Conservation (phyloP, 768 basidiomycete species). For the Leccinum obscurum region DNA sequence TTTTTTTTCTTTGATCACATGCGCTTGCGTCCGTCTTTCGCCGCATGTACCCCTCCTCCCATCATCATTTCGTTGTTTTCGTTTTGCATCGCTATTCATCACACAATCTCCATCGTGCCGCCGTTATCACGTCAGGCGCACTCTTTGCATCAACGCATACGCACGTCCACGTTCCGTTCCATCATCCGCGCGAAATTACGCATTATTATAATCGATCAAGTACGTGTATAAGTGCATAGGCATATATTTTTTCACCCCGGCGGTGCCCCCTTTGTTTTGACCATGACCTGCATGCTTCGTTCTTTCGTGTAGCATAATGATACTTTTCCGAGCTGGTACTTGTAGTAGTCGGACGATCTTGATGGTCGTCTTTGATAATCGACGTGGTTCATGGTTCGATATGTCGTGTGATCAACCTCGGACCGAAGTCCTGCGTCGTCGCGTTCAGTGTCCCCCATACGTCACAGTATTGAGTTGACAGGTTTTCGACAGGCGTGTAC, state of each 20-base stretch:
- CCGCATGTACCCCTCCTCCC: background rate
- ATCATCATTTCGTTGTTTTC: constrained; percentile 11
- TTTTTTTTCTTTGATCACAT: background rate
- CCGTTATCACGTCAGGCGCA: constrained; percentile 11
- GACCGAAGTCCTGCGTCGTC: background rate
- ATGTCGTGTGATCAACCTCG: background rate
- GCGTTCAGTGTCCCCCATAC: background rate
- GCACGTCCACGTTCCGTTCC: constrained; percentile 7
- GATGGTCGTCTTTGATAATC: constrained; percentile 18
- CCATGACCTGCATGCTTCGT: constrained; percentile 13
- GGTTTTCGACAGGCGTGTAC: background rate
- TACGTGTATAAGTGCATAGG: constrained; percentile 30
- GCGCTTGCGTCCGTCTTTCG: constrained; percentile 14
- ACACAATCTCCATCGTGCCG: constrained; percentile 8
- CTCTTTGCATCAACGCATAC: constrained; percentile 17
- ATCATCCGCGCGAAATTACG: constrained; percentile 15
- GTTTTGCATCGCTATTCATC: constrained; percentile 27
- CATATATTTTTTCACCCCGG: constrained; percentile 18
- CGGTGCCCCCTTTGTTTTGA: constrained; percentile 7
- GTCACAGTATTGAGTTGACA: background rate
- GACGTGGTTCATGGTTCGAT: constrained; percentile 2
- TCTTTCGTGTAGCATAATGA: constrained; percentile 12
- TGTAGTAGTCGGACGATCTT: constrained; percentile 9
- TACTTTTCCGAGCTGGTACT: constrained; percentile 15
- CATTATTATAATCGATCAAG: constrained; percentile 32